Evolutionary conservation across 129 eudicot genomes (phyloP).

Genomic region (carrot (Daucus carota)): DNA sequence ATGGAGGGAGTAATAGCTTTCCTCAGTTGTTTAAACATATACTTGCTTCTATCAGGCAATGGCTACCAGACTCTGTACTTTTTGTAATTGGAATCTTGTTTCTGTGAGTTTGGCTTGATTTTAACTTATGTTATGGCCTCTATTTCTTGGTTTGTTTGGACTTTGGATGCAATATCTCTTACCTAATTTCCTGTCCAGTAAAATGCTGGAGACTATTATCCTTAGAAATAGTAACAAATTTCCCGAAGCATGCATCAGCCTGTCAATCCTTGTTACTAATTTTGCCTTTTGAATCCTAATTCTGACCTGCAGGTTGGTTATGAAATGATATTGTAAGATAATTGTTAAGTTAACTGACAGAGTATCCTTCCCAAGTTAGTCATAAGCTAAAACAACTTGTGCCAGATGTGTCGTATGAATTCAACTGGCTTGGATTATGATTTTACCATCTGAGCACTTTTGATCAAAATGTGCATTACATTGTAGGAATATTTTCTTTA

Average conservation of each 20-base stretch:
- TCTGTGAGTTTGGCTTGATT: constrained; percentile 1
- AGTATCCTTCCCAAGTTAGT: not conserved
- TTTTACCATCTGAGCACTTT: not conserved
- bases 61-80: constrained; percentile 13
- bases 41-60: constrained; percentile 20
- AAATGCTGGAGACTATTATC: not conserved
- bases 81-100: not conserved
- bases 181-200: not conserved
- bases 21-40: constrained; percentile 19
- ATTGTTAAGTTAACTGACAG: not conserved
- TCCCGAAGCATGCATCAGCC: not conserved
- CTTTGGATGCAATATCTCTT: not conserved
- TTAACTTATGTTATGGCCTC: not conserved
- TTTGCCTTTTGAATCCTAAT: not conserved
- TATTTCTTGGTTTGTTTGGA: not conserved
- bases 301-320: not conserved
- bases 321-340: not conserved
- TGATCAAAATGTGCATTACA: not conserved
- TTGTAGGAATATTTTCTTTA: not conserved
- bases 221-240: not conserved
- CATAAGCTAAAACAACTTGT: not conserved
- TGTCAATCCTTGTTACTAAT: not conserved
- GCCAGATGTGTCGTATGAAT: not conserved
- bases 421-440: not conserved
- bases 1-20: constrained; percentile 19